Base-by-base conservation (phyloP, 768 basidiomycete genomes). In the Udeniomyces megalosporus region DNA sequence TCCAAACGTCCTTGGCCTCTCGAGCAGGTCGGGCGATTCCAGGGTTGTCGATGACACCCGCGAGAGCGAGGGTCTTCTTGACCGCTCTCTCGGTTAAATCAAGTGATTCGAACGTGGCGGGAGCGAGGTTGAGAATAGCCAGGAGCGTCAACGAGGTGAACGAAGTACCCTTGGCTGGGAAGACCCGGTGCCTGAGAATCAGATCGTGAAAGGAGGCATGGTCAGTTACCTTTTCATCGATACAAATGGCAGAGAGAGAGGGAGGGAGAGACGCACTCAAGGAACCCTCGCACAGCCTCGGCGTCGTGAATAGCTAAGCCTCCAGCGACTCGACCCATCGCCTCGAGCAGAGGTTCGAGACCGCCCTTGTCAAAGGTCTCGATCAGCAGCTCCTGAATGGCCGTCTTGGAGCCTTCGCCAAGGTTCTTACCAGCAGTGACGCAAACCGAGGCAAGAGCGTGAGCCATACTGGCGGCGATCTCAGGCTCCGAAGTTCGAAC, bases 291-390 rank as follows among this genome's bases (percentile, higher is more conserved):
- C 44, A 92, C 78, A 14, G 81, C 74, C 11, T 84, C 80, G 0
- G 83, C 76, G 68, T 82, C 79, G 55, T 78, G 73, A 1, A 66
- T 29, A 0, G 84, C 80, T 35, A 93, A 72, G 1, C 84, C 79
- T 1, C 77, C 77, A 22, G 90, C 78, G 46, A 90, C 75, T 2
- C 74, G 71, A 1, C 81, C 86, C 60, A 83, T 76, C 1, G 85
- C 80, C 42, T 80, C 81, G 17, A 80, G 74, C 71, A 85, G 90
- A 51, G 82, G 65, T 86, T 86, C 86, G 66, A 82, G 80, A 61
- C 83, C 83, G 1, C 73, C 72, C 63, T 84, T 84, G 48, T 80
- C 78, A 76, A 93, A 93, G 1, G 87, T 82, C 60, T 91, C 87
- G 3, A 77, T 74, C 0, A 89, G 79, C 14, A 97, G 71, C 67